Evolutionary conservation across 352 stramenopile species (phyloP), one percentile per base, ranked within the genome.

Genomic region (Aphanomyces astaci): DNA sequence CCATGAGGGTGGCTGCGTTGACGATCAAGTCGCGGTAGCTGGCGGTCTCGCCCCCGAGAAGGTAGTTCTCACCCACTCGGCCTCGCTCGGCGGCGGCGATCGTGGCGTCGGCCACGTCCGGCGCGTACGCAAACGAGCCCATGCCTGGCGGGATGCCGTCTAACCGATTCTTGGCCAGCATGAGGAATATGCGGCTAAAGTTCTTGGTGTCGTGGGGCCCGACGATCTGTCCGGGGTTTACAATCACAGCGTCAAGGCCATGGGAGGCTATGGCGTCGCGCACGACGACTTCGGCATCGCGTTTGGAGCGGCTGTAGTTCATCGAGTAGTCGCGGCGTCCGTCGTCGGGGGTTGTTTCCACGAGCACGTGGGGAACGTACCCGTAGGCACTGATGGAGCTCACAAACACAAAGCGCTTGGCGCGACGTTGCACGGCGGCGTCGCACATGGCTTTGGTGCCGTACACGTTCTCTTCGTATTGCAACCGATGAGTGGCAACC

Each of bases 391-490:
- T 25, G 11, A n/a, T 32, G 15, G 43, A 68, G 62, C 62, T 68
- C 13, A 68, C 39, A 59, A 59, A 68, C 11, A 68, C 62, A 33
- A 68, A 68, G 17, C 46, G 22, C 51, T 68, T 68, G 51, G 62
- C 43, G 10, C 59, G 40, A 7, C 40, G 24, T 15, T 40, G 3
- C 3, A 55, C 13, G 32, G 62, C 51, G 13, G 62, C 62, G 0
- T 33, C 25, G 43, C 40, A 57, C 46, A 59, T 57, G 31, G 62
- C 62, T 33, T 68, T 57, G 17, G 43, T 68, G 1, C 4, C 62
- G 1, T 19, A 22, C 27, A 68, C 62, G 25, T 68, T 59, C 30
- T 64, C 36, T 5, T 46, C 13, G 40, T 43, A 68, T 25, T 68
- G 62, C 40, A 43, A 39, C 7, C 13, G 19, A 5, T 59, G 62